Evolutionary conservation across 1,284 basidiomycete genomes (phyloP), one percentile per base, ranked within the genome.

Genomic region (Boletellus deceptivus): DNA sequence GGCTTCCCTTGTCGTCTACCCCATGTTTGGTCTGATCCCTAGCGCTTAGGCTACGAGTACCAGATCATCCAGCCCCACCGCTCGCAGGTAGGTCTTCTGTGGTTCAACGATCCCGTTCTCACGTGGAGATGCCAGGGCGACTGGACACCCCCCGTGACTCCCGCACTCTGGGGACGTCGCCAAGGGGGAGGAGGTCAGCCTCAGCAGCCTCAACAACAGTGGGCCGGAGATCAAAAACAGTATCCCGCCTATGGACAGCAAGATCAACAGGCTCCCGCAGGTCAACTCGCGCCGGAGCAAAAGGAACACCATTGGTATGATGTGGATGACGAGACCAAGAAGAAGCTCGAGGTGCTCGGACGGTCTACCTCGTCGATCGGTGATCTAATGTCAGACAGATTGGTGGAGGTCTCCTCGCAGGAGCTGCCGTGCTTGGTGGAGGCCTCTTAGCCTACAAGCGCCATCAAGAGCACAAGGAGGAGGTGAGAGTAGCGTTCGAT

Each of bases 31-130:
- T 50, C 52, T 61, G 47, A 68, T 53, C 44, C 13, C 36, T 16
- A 33, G 8, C 44, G 49, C 48, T 41, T 56, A 89, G 85, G 79
- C 27, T 64, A 70, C 55, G 70, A 67, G 46, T 90, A 88, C 73
- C 83, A 79, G 67, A 83, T 83, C 69, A 80, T 88, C 57, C 85
- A 88, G 62, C 71, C 83, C 13, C 87, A 90, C 68, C 70, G 66
- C 43, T 86, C 86, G 24, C 83, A 87, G 75, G 84, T 79, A 50
- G 41, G 65, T 55, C 24, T 14, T 39, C 16, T 29, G 10, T 35
- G 6, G 16, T 34, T 25, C 17, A 14, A 9, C 9, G 7, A 31
- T 44, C 4, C 10, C 16, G 1, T 31, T 18, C 48, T 49, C n/a
- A 17, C 51, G 58, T 13, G 13, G 24, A n/a, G 16, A 46, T 57